Evolutionary conservation across 176 grass and related monocot species (phyloP).

Genomic region (Lolium rigidum): DNA sequence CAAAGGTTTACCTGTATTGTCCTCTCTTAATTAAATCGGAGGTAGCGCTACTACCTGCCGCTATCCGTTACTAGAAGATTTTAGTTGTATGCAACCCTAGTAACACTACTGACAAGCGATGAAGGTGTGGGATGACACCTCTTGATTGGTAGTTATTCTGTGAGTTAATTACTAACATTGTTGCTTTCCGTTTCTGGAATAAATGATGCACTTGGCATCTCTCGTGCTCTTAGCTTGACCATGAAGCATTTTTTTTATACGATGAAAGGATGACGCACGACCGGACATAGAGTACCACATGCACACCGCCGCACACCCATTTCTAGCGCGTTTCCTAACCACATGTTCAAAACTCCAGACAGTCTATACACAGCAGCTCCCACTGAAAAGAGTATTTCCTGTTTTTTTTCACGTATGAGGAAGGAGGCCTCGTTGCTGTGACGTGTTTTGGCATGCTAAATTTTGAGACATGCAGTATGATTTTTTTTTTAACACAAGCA

Average conservation of each 20-base stretch:
- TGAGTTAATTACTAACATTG: neutral
- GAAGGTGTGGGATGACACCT: neutral
- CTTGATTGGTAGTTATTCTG: constrained; percentile 14
- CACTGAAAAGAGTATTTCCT: neutral
- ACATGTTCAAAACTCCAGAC: too few relatives aligned
- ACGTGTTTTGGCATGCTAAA: neutral
- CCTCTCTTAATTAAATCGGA: neutral
- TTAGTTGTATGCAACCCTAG: neutral
- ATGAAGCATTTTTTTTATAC: neutral
- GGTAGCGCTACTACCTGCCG: neutral
- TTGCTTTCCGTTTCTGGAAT: neutral
- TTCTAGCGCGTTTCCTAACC: too few relatives aligned
- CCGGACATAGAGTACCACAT: neutral
- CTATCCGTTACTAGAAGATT: neutral
- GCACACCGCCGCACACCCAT: too few relatives aligned
- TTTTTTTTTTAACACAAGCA: neutral
- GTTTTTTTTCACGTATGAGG: neutral
- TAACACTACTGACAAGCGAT: neutral
- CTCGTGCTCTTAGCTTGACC: neutral
- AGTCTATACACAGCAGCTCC: neutral
- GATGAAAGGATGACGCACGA: neutral
- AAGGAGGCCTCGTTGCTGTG: neutral
- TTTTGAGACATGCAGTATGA: neutral
- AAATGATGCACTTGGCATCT: neutral
- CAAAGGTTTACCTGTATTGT: neutral